Percentiles rank a stretch among this genome's conserved stretches.
Conservation (phyloP, 2,329 filamentous ascomycete species). For the Sphaerulina populicola region DNA sequence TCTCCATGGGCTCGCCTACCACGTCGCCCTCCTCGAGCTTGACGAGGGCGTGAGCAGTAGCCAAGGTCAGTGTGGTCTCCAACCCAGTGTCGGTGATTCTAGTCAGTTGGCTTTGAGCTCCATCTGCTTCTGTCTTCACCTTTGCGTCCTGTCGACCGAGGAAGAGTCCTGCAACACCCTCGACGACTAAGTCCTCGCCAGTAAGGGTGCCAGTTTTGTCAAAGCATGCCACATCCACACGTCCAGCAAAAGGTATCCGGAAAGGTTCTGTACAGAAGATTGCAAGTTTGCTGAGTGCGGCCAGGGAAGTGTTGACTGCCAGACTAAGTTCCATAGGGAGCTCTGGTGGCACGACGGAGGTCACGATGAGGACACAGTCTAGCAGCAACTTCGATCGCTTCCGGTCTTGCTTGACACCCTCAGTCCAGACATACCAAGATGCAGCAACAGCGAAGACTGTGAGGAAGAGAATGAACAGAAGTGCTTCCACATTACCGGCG, state of each 20-base stretch:
- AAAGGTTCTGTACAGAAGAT: constrained; percentile 99
- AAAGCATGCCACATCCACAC: constrained; percentile 93
- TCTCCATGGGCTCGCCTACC: constrained; percentile 98
- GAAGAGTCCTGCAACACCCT: constrained; percentile 84
- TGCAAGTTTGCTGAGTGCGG: constrained; percentile 85
- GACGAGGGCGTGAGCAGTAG: constrained; percentile 89
- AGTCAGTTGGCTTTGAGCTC: constrained; percentile 71
- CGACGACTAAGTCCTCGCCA: constrained; percentile 91
- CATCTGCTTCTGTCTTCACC: constrained; percentile 61
- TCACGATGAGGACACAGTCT: constrained; percentile 95
- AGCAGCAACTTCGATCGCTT: constrained; percentile 95
- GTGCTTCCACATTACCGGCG: constrained; percentile 91
- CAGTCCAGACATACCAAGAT: constrained; percentile 98
- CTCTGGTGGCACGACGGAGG: constrained; percentile 95
- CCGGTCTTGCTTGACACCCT: constrained; percentile 86
- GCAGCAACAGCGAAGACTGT: constrained; percentile 93
- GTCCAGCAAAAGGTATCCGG: constrained; percentile 90
- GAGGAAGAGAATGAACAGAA: constrained; percentile 96
- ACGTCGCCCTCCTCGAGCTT: constrained; percentile 95
- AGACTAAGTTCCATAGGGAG: constrained; percentile 96
- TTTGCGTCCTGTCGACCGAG: constrained; percentile 54
- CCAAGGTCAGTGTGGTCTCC: constrained; percentile 85
- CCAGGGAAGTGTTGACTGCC: constrained; percentile 94
- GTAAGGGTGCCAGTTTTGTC: constrained; percentile 98
- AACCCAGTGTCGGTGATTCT: constrained; percentile 61